Evolutionary conservation across 768 basidiomycete species (phyloP), one percentile per base, ranked within the genome.

Genomic region (Lentinula sp.): DNA sequence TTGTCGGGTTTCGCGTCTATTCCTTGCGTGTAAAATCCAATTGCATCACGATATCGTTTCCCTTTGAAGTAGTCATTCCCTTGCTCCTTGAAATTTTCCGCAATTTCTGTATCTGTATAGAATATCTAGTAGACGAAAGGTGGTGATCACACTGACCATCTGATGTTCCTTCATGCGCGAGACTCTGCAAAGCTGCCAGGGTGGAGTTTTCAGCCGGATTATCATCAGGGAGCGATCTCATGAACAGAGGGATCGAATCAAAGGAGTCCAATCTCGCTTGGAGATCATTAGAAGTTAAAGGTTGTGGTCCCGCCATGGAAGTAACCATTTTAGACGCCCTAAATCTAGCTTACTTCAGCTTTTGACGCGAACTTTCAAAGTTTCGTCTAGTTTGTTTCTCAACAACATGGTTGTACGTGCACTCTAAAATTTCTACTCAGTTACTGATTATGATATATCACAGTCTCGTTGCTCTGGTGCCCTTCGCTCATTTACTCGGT

Each of bases 61-160:
- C 88, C 88, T 65, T 86, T 88, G 76, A 91, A 96, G 68, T 96
- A 93, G 59, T 95, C 94, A 70, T 98, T 98, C 4, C 95, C 97
- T 70, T 96, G 93, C 57, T 93, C 86, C 72, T 97, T 98, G 75
- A 98, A 97, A 69, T 91, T 95, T 63, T 85, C 81, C 1, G 96
- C 93, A 64, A 93, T 79, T 72, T 98, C 97, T 96, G 64, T 43
- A 55, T 48, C 52, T 57, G 16, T 48, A 36, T 51, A 35, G 36
- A 28, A 50, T 41, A 9, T 42, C 23, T 23, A 37, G 23, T 50
- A 57, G 18, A 53, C 12, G 43, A 54, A 45, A 23, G 45, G 20
- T 35, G 9, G 23, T 57, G n/a, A 60, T 66, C 70, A 72, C 67
- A 84, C 92, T 68, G 70, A 98, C 96, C 95, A 77, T 98, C 91